Base-by-base conservation (phyloP, 2,329 filamentous ascomycete species). In the Venturia carpophila region DNA sequence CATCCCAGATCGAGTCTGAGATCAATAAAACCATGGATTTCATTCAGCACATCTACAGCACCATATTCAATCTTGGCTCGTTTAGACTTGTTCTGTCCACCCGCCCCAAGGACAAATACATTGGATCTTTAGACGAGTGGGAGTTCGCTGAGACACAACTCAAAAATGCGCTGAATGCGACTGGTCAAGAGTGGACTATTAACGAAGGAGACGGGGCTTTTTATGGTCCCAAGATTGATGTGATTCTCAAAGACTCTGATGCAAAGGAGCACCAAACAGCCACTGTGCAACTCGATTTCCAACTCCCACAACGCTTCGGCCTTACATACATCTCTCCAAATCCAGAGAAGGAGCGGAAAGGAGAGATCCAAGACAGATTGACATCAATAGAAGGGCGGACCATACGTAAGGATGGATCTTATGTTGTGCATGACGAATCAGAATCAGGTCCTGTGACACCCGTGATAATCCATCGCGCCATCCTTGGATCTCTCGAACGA, bases 181-280 rank as follows among this genome's bases (percentile, higher is more conserved):
- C 82, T 17, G 87, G 87, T 11, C 83, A 85, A 70, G 77, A 83
- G 43, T 96, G 90, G 89, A 83, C 82, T 1, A 69, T 93, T 66
- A 93, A 92, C 68, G 83, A 88, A 70, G 91, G 90, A 13, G 91
- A 95, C 67, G 91, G 92, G 17, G 91, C 91, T 4, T 96, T 96
- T 72, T 96, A 96, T 71, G 91, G 92, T 0, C 91, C 92, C 41
- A 96, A 96, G 77, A 96, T 96, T 68, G 91, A 96, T 72, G 89
- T 96, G 56, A 85, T 95, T 47, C 76, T 96, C 58, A 85, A 83
- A 67, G 91, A 95, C 72, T 87, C 88, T 0, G 84, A 90, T 71
- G 90, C 90, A 9, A 95, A 93, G 72, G 89, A 92, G 71, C 91
- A 95, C 72, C 91, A 96, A 73, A 90, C 92, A 2, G 92, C 91